Conservation (phyloP, 2,329 filamentous ascomycete genomes). For the Aureobasidium pullulans region DNA sequence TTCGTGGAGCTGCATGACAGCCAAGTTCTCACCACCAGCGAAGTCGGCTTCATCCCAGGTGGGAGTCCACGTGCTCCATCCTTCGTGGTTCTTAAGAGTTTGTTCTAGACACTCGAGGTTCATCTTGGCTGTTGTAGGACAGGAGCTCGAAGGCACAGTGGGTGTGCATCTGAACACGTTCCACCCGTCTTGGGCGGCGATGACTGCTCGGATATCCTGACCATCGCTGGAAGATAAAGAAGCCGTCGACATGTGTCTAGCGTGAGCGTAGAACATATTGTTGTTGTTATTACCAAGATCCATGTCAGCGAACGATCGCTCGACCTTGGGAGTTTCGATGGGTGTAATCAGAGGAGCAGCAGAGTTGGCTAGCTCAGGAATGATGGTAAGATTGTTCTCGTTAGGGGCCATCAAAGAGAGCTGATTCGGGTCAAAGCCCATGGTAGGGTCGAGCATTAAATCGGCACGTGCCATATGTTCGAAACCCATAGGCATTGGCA, state of each 20-base stretch:
- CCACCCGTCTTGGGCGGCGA: constrained; percentile 46
- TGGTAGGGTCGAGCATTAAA: constrained; percentile 37
- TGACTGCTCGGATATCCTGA: constrained; percentile 40
- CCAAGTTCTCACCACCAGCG: constrained; percentile 38
- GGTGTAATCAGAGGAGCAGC: constrained; percentile 37
- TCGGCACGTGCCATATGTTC: constrained; percentile 37
- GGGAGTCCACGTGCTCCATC: constrained; percentile 46
- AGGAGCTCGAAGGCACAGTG: constrained; percentile 40
- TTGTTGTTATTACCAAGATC: constrained; percentile 37
- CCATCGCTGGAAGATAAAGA: constrained; percentile 15
- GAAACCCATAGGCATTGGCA: constrained; percentile 38
- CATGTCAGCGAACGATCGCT: constrained; percentile 40
- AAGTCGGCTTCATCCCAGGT: constrained; percentile 43
- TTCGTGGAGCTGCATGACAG: constrained; percentile 43
- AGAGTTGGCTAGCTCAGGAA: constrained; percentile 36
- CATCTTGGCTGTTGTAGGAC: constrained; percentile 43
- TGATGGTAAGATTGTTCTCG: constrained; percentile 39
- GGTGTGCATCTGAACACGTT: constrained; percentile 46
- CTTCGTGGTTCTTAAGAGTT: constrained; percentile 44
- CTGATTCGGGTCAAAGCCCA: constrained; percentile 37
- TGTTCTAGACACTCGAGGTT: constrained; percentile 46
- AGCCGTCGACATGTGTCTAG: constrained; percentile 34
- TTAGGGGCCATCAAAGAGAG: constrained; percentile 30
- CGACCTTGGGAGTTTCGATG: constrained; percentile 40
- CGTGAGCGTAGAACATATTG: constrained; percentile 31